Percentiles rank a stretch among this genome's conserved stretches.
These are phyloP conservation scores for Globisporangium spiculum DNA, from an alignment of 352 stramenopile genomes.

Conservation along the genomic window DNA sequence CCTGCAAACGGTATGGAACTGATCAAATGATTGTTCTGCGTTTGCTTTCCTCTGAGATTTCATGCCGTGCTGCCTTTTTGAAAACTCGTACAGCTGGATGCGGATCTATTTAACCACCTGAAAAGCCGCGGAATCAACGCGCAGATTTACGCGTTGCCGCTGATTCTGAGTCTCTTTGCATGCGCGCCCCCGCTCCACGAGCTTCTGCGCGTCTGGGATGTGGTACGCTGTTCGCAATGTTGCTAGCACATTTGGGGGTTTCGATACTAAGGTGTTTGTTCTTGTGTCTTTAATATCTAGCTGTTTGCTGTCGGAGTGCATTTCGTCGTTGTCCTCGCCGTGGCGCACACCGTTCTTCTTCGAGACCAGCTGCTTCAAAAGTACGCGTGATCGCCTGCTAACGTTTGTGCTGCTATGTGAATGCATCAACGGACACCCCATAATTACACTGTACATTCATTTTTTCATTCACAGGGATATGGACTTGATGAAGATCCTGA, in stretches of 20 bases:
- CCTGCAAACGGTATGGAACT: constrained; percentile 46
- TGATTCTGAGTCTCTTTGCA: constrained; percentile 89
- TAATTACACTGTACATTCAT: background rate
- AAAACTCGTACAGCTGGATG: constrained; percentile 40
- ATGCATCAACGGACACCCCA: background rate
- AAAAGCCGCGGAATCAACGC: constrained; percentile 70
- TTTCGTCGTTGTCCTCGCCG: constrained; percentile 88
- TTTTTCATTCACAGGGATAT: constrained; percentile 49
- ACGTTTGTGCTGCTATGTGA: background rate
- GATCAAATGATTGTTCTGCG: background rate
- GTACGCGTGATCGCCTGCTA: constrained; percentile 28
- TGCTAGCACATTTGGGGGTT: background rate
- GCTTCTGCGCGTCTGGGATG: constrained; percentile 89
- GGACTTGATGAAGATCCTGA: constrained; percentile 89
- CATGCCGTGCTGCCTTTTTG: background rate
- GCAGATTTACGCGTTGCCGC: constrained; percentile 83
- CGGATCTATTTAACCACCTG: constrained; percentile 81
- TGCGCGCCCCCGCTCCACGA: constrained; percentile 88
- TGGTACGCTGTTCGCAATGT: constrained; percentile 36
- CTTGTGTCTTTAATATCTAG: constrained; percentile 23
- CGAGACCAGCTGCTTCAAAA: constrained; percentile 79
- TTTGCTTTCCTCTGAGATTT: background rate
- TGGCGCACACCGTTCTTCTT: constrained; percentile 86
- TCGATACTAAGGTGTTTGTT: background rate
- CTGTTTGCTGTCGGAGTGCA: constrained; percentile 90